Evolutionary conservation across 345 rosid species (phyloP).

Genomic region (Citrus mangshanensis): DNA sequence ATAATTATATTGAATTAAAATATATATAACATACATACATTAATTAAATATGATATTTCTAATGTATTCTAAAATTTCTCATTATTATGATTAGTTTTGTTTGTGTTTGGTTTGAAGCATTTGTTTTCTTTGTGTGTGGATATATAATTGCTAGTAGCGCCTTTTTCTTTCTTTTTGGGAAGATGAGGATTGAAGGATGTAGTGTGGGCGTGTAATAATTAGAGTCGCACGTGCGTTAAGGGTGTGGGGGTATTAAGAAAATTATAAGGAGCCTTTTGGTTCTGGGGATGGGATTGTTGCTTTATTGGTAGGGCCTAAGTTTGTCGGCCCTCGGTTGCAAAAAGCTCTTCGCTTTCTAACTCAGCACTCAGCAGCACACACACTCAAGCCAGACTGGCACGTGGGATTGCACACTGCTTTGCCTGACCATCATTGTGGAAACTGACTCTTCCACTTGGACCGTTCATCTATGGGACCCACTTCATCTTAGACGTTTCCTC

Average conservation of each 20-base stretch:
- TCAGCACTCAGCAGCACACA: slow-evolving; percentile 36
- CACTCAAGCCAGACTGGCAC: slow-evolving; percentile 31
- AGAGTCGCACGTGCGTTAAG: slow-evolving; percentile 53
- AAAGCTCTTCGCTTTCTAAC: slow-evolving; percentile 32
- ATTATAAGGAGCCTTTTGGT: not conserved
- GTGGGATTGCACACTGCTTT: slow-evolving; percentile 35
- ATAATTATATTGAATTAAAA: no score
- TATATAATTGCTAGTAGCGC: not conserved
- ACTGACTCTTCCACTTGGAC: slow-evolving; percentile 14
- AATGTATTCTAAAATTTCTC: no score
- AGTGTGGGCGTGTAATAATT: slow-evolving; percentile 49
- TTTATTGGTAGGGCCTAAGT: slow-evolving; percentile 32
- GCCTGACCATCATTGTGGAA: slow-evolving; percentile 21
- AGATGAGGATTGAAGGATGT: slow-evolving; percentile 23
- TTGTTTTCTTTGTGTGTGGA: not conserved
- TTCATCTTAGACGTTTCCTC: not conserved
- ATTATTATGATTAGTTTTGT: no score
- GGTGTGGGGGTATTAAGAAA: not conserved
- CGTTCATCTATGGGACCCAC: not conserved
- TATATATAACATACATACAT: no score
- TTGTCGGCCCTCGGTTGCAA: slow-evolving; percentile 29
- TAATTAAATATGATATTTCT: accelerated
- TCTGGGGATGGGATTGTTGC: slow-evolving; percentile 12
- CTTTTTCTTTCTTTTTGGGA: not conserved
- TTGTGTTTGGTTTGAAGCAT: no score